Conservation (phyloP, 2,329 filamentous ascomycete species). For the Microdochium nivale region DNA sequence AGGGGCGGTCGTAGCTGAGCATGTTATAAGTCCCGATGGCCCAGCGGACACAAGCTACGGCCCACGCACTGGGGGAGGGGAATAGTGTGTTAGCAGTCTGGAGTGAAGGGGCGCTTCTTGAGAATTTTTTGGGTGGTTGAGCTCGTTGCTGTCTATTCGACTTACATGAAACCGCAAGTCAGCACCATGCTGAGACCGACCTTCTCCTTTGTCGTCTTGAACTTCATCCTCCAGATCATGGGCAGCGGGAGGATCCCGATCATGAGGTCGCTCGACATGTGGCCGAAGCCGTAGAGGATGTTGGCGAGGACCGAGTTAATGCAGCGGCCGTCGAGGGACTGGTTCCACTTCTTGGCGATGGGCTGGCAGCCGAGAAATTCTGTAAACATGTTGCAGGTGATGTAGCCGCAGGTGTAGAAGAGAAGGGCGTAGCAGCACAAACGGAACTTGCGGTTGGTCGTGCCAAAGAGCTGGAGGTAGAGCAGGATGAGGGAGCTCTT, state of each 20-base stretch:
- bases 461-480: constrained; percentile 18
- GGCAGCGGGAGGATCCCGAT: constrained; percentile 17
- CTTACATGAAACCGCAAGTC: constrained; percentile 17
- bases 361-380: constrained; percentile 19
- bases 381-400: constrained; percentile 48
- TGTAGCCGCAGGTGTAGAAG: constrained; percentile 40
- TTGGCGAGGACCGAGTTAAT: constrained; percentile 16
- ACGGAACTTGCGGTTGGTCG: constrained; percentile 14
- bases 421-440: constrained; percentile 17
- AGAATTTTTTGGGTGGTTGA: not conserved
- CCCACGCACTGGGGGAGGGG: constrained; percentile 13
- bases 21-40: constrained; percentile 19
- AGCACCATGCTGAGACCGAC: constrained; percentile 18
- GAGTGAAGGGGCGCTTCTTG: too few relatives aligned
- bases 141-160: not conserved
- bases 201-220: constrained; percentile 16
- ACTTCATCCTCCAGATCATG: constrained; percentile 17
- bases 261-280: constrained; percentile 20
- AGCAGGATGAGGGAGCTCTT: constrained; percentile 17
- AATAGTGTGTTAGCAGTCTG: too few relatives aligned
- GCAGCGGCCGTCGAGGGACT: constrained; percentile 13
- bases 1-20: constrained; percentile 17
- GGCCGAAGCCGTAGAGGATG: constrained; percentile 17
- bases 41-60: constrained; percentile 17
- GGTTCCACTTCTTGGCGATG: constrained; percentile 17